A percentile compares a stretch with the other conserved stretches of the same genome.
These are phyloP conservation scores for Clonostachys sp. DNA, from an alignment of 2,329 filamentous ascomycete species.

Conservation along the genomic window DNA sequence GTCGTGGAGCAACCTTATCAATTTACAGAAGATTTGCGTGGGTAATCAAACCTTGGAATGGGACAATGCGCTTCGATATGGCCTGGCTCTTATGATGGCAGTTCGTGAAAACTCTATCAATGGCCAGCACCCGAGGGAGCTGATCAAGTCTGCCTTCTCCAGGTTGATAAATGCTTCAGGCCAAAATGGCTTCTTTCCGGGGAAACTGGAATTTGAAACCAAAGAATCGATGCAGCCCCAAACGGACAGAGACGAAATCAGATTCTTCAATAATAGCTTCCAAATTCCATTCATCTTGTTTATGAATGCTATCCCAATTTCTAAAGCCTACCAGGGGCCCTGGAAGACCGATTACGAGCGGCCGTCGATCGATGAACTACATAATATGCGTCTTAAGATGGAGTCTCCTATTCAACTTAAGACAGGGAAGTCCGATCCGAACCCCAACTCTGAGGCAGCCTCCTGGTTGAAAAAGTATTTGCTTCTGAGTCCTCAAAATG, in stretches of 20 bases:
- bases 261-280: neutral
- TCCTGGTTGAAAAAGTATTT: too few relatives aligned
- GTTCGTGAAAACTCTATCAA: neutral
- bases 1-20: neutral
- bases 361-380: neutral
- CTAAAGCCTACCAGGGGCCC: neutral
- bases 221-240: neutral
- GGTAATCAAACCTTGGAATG: neutral
- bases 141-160: neutral
- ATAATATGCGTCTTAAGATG: neutral
- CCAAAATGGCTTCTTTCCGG: neutral
- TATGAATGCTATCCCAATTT: neutral
- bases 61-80: neutral
- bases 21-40: neutral
- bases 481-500: neutral
- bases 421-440: neutral
- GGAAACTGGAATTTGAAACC: neutral
- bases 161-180: neutral
- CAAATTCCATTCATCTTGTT: neutral
- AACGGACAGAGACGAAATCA: neutral
- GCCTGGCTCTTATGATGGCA: neutral
- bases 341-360: neutral
- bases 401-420: neutral
- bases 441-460: neutral
- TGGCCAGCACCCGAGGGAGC: neutral